Base-by-base conservation (phyloP, 352 stramenopile genomes). In the Pythium coloratum region DNA sequence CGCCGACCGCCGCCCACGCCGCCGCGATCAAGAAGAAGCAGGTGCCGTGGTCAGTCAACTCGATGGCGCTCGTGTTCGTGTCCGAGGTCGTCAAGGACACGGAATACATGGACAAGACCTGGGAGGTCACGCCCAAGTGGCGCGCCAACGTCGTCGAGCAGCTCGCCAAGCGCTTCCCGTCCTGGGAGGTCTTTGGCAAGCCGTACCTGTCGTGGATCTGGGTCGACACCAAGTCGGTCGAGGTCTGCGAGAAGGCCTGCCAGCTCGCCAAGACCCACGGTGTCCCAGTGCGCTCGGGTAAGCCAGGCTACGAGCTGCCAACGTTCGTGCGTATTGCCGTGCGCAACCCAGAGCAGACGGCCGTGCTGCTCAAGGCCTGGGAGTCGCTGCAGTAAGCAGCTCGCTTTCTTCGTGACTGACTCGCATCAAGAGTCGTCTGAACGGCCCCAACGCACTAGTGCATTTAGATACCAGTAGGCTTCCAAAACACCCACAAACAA, bases 21-120 rank as follows among this genome's bases (percentile, higher is more conserved):
- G 86, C 85, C 6, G 73, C 76, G 51, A 93, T 97, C 73, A 96
- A 97, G 77, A 78, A 85, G 61, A 97, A 97, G 75, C 90, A 97
- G 67, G 90, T 97, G 69, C 90, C 90, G 32, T 97, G 90, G 90
- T 96, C 88, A 50, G 86, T 97, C 60, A 97, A 97, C 77, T 92
- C 84, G 49, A 96, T 97, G 82, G 90, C 90, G 55, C 71, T 97
- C 55, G 87, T 84, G 20, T 95, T 94, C 59, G 77, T 95, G 60
- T 95, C 86, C 30, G 82, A 83, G 33, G 87, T 95, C 38, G 87
- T 94, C 47, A 81, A 91, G 64, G 86, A 94, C 62, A 76, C 82
- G 30, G 82, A 71, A 51, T 94, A 94, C 76, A 69, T 96, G 72
- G 72, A 85, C 26, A 69, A 89, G 62, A 97, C 90, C 40, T 97